phyloP scores from a whole-genome alignment of 257 asterid genomes.

The Solanum sitiens region DNA sequence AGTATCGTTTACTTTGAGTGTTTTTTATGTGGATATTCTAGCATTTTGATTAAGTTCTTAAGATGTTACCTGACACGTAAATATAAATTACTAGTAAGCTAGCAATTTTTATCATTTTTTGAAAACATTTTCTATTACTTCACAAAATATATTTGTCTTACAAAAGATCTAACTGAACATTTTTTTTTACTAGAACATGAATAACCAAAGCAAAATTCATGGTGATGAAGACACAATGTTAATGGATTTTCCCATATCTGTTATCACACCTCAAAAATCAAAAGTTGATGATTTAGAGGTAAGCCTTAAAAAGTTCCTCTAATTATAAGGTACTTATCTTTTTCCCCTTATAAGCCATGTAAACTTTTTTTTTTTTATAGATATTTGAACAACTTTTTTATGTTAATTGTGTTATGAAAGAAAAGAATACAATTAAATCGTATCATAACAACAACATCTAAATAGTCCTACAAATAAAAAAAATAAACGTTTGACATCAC shows the following conservation, averaged over 20 bases:
- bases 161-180: not conserved
- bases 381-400: not conserved
- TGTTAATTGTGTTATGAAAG: too few species aligned
- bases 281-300: not conserved
- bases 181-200: not conserved
- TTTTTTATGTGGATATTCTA: not conserved
- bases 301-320: not conserved
- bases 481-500: not conserved
- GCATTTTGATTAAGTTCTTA: not conserved
- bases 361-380: too few species aligned
- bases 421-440: too few species aligned
- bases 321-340: too few species aligned
- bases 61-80: not conserved
- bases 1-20: too few species aligned
- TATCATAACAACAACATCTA: too few species aligned
- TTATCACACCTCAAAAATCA: too few species aligned
- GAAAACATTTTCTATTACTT: not conserved
- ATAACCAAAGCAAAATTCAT: too few species aligned
- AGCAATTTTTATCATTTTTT: not conserved
- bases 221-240: too few species aligned
- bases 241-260: too few species aligned
- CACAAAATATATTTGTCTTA: not conserved
- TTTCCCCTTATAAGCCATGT: not conserved
- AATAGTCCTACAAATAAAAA: too few species aligned
- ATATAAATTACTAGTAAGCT: not conserved